Percentiles rank a stretch among this genome's conserved stretches.
Conservation (phyloP, 2,329 filamentous ascomycete genomes). For the Fusarium anguioides region DNA sequence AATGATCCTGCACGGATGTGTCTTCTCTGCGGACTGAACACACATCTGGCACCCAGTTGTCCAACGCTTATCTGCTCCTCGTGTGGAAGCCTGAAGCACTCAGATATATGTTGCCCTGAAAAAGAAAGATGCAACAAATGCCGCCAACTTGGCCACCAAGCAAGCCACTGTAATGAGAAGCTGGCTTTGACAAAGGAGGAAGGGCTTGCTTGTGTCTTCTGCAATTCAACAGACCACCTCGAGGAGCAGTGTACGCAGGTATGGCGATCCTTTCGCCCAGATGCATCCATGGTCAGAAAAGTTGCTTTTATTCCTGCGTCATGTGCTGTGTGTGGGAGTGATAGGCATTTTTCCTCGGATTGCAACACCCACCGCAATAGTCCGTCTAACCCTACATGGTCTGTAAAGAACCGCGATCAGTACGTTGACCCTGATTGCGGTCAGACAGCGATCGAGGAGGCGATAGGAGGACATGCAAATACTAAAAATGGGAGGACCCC, state of each 20-base stretch:
- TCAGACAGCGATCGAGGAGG: slow-evolving; percentile 53
- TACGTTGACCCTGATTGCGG: slow-evolving; percentile 62
- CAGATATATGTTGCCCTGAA: slow-evolving; percentile 62
- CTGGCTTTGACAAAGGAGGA: slow-evolving; percentile 64
- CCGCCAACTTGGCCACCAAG: slow-evolving; percentile 69
- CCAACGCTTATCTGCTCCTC: slow-evolving; percentile 60
- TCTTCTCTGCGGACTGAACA: slow-evolving; percentile 61
- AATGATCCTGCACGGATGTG: slow-evolving; percentile 58
- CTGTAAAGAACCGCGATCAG: slow-evolving; percentile 57
- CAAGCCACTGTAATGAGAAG: slow-evolving; percentile 65
- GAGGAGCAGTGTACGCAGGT: slow-evolving; percentile 70
- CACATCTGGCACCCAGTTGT: slow-evolving; percentile 60
- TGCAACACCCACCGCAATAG: slow-evolving; percentile 53
- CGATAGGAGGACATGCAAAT: slow-evolving; percentile 37
- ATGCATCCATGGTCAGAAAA: slow-evolving; percentile 55
- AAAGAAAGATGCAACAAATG: slow-evolving; percentile 68
- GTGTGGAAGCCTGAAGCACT: slow-evolving; percentile 60
- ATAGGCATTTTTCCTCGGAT: slow-evolving; percentile 67
- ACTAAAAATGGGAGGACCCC: slow-evolving; percentile 39
- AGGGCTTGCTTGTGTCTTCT: slow-evolving; percentile 69
- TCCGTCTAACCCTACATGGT: slow-evolving; percentile 61
- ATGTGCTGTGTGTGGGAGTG: slow-evolving; percentile 67
- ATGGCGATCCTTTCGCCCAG: slow-evolving; percentile 67
- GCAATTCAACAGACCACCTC: slow-evolving; percentile 64
- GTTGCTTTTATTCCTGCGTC: slow-evolving; percentile 62